Evolutionary conservation across 805 yeast genomes (phyloP).

Genomic region (Brettanomyces custersianus): DNA sequence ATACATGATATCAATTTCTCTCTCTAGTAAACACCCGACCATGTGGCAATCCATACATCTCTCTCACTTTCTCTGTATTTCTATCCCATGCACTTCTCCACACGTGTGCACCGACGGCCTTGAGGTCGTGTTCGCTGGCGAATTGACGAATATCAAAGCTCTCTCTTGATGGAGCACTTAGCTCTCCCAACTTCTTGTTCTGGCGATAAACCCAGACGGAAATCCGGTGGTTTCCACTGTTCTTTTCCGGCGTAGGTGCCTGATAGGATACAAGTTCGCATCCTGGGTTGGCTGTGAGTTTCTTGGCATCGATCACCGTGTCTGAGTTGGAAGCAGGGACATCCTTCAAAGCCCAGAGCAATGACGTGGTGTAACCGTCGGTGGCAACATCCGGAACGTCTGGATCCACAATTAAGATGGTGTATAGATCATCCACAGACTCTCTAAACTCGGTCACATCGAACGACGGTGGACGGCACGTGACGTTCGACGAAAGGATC

Average conservation of each 20-base stretch:
- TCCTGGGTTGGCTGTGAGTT: constrained; percentile 27
- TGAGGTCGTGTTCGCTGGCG: constrained; percentile 42
- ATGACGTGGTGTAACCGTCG: constrained; percentile 61
- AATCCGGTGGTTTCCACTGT: constrained; percentile 73
- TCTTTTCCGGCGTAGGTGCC: constrained; percentile 88
- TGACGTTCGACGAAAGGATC: constrained; percentile 62
- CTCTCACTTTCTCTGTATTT: constrained; percentile 59
- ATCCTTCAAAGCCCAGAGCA: constrained; percentile 73
- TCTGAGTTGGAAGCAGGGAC: constrained; percentile 50
- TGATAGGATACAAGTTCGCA: constrained; percentile 48
- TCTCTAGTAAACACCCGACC: constrained; percentile 71
- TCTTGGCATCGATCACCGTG: constrained; percentile 42
- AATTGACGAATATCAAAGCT: constrained; percentile 69
- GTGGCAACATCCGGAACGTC: constrained; percentile 72
- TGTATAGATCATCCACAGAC: constrained; percentile 47
- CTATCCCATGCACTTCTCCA: constrained; percentile 86
- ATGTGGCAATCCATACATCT: constrained; percentile 57
- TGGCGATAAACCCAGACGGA: constrained; percentile 91
- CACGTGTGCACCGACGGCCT: constrained; percentile 85
- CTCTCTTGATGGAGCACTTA: constrained; percentile 27
- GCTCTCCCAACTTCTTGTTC: constrained; percentile 18
- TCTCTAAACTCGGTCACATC: constrained; percentile 64
- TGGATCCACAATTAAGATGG: constrained; percentile 80
- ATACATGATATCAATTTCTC: too few relatives aligned
- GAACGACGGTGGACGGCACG: constrained; percentile 68